Base-by-base conservation (phyloP, 306 rosid genomes). In the Ormosia semicastrata region DNA sequence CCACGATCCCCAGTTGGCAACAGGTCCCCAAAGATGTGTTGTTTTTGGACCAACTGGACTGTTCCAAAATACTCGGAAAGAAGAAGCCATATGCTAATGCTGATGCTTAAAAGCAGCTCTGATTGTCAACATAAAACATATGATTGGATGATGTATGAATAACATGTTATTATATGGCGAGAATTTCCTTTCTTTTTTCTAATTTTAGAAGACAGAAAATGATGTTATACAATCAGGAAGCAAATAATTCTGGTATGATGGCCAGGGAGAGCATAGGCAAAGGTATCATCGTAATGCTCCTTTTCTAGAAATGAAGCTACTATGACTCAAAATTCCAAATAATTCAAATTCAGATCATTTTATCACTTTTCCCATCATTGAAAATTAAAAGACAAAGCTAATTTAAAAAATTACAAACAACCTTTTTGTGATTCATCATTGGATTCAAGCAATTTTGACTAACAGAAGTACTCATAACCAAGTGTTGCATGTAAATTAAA, bases 21-120 rank as follows among this genome's bases (percentile, higher is more conserved):
- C 66, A 58, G 95, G 97, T 37, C 94, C 97, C 97, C 95, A 93
- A 76, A 93, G 91, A 75, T 93, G 95, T 80, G 95, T 78, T 24
- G 97, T 93, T 85, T 88, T 93, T 0, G 93, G 95, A 87, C 97
- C 97, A 70, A 91, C 86, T 0, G 94, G 95, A 79, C 97, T 93
- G 83, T 91, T 93, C 86, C 17, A 82, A 80, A 93, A 89, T 73
- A 94, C 86, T 84, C 91, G 86, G 84, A 93, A 93, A 0, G 95
- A 82, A 78, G 97, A 84, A 84, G 95, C 86, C 95, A 89, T 91
- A 0, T 24, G 29, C 64, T 40, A 39, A 29, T 63, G 17, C 12
- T 50, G 49, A 4, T 4, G 43, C 44, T 14, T 49, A 24, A 24
- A 24, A 13, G 52, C 77, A 49, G 24, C 17, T 64, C 69, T 54